Evolutionary conservation across 139 green algal genomes (phyloP), one percentile per base, ranked within the genome.

Genomic region (Chlamydomonas sphaeroides): DNA sequence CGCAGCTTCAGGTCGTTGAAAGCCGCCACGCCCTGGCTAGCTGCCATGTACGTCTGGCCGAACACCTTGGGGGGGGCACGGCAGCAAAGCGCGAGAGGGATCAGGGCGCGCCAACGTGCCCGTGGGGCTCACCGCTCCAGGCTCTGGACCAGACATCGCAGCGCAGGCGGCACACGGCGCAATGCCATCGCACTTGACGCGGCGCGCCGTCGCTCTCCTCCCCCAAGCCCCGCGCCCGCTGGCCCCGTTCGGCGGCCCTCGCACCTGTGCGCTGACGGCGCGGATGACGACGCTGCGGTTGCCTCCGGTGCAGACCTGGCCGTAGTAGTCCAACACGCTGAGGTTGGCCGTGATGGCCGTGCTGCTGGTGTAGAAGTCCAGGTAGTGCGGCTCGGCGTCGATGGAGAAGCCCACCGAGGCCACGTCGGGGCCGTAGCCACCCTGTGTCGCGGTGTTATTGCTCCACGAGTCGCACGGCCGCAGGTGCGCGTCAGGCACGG

Each of bases 1-100:
- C 74, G 36, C 30, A 81, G 74, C 41, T 68, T 68, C 5, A 81
- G 74, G 28, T 68, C 74, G 38, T 38, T 38, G 57, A 81, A 81
- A 15, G 17, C 4, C 28, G 57, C 62, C 20, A 32, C 41, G 41
- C 74, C 74, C 33, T 62, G 41, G 30, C 3, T 17, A 17, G 33
- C 63, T 5, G 25, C 42, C 74, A 81, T 81, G 57, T 71, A 68
- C 1, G 74, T 81, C 61, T 81, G 57, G 21, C 74, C 74, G 33
- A 68, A 81, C n/a, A 71, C 41, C 69, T 78, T 48, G 17, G n/a
- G n/a, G n/a, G n/a, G n/a, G n/a, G n/a, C n/a, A n/a, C n/a, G n/a
- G n/a, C n/a, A n/a, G n/a, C n/a, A n/a, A n/a, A n/a, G n/a, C n/a
- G n/a, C n/a, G n/a, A 18, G 49, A 59, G n/a, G n/a, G n/a, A n/a